Conservation (phyloP, 2,329 filamentous ascomycete species). For the Coniochaeta sp. region DNA sequence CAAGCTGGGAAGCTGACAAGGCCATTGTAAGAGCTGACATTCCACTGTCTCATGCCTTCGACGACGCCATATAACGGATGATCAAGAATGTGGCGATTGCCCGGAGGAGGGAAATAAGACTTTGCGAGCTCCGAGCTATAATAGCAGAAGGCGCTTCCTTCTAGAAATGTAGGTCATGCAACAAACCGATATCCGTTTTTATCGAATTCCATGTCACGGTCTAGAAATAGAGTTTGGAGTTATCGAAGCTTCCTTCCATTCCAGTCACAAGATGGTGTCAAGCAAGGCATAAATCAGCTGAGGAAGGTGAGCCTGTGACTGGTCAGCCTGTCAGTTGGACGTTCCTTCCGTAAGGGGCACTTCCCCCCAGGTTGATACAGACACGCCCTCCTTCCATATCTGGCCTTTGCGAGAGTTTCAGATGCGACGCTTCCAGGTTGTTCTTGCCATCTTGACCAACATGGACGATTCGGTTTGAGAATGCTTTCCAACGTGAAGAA, state of each 20-base stretch:
- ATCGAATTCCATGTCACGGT: neutral
- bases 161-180: neutral
- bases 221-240: slow-evolving; percentile 13
- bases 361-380: neutral
- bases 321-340: neutral
- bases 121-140: too few species aligned
- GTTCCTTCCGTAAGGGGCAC: neutral
- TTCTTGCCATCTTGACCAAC: neutral
- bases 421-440: neutral
- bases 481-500: neutral
- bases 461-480: neutral
- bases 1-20: neutral
- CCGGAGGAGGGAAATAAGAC: too few species aligned
- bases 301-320: neutral
- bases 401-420: neutral
- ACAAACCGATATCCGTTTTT: neutral
- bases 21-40: too few species aligned
- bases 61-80: neutral
- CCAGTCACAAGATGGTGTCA: neutral
- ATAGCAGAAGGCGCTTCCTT: too few species aligned
- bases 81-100: neutral
- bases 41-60: neutral
- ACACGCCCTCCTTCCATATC: neutral
- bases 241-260: neutral
- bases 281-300: slow-evolving; percentile 1